phyloP scores from a whole-genome alignment of 805 yeast genomes.

The Wickerhamiella cacticola region DNA sequence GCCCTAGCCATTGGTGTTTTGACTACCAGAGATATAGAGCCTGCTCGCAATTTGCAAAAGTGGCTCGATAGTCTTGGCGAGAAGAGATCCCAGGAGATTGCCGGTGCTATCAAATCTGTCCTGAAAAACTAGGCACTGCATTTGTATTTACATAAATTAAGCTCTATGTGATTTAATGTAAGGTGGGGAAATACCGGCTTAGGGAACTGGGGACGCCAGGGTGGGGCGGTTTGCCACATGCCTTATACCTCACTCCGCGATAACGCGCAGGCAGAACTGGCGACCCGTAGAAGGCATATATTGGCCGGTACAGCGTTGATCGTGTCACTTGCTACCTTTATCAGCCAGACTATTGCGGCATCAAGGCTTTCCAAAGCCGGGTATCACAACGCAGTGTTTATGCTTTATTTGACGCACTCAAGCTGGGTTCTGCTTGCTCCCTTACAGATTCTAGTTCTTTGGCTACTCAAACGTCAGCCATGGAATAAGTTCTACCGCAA shows the following conservation, averaged over 20 bases:
- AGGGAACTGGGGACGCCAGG: too few species aligned
- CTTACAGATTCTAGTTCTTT: conserved; percentile 42
- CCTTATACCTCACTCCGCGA: conserved; percentile 9
- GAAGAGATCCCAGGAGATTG: conserved; percentile 6
- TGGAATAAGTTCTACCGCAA: conserved; percentile 14
- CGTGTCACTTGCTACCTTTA: conserved; percentile 48
- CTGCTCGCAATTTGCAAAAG: background rate
- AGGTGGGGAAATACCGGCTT: too few species aligned
- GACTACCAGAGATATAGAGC: background rate
- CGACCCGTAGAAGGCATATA: conserved; percentile 28
- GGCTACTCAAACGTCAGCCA: conserved; percentile 22
- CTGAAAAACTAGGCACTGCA: too few species aligned
- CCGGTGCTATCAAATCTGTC: background rate
- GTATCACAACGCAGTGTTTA: conserved; percentile 57
- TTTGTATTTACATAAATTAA: too few species aligned
- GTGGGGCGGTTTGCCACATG: conserved; percentile 8
- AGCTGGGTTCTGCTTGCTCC: conserved; percentile 70
- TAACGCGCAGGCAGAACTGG: conserved; percentile 10
- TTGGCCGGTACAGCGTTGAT: conserved; percentile 39
- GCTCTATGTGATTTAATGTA: too few species aligned
- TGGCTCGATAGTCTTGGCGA: conserved; percentile 5
- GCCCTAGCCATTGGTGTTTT: conserved; percentile 20
- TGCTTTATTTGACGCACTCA: conserved; percentile 56
- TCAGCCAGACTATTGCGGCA: conserved; percentile 69
- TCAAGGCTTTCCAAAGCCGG: conserved; percentile 48